Conservation (phyloP, 2,329 filamentous ascomycete species). For the Apiospora marii region DNA sequence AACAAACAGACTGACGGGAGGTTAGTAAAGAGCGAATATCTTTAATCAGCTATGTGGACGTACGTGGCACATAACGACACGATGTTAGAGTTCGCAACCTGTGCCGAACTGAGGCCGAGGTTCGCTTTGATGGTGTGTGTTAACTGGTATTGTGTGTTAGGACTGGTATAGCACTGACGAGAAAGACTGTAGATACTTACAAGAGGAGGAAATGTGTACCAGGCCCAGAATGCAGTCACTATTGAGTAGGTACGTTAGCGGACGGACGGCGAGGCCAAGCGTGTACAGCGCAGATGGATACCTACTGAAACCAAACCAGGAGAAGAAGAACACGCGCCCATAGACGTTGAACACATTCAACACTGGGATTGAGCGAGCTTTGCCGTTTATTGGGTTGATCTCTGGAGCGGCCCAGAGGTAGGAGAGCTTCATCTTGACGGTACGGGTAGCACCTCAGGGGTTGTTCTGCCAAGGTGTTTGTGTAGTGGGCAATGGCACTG, state of each 20-base stretch:
- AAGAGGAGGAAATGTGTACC: constrained; percentile 90
- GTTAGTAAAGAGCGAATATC: not conserved
- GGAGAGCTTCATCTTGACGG: constrained; percentile 43
- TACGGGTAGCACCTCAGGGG: not conserved
- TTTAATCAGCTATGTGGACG: constrained; percentile 19
- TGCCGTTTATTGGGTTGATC: constrained; percentile 84
- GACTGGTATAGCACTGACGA: constrained; percentile 19
- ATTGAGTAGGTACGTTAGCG: not conserved
- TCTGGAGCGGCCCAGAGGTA: constrained; percentile 66
- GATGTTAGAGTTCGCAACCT: constrained; percentile 91
- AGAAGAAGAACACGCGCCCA: constrained; percentile 87
- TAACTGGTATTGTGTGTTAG: constrained; percentile 52
- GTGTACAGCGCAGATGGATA: not conserved
- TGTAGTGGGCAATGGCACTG: constrained; percentile 2
- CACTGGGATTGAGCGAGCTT: constrained; percentile 80
- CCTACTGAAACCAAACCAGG: constrained; percentile 51
- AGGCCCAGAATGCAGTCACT: constrained; percentile 83
- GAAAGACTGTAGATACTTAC: constrained; percentile 53
- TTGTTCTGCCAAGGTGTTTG: not conserved
- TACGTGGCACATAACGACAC: constrained; percentile 77
- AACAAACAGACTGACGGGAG: constrained; percentile 66
- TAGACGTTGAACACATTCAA: constrained; percentile 82
- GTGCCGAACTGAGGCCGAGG: constrained; percentile 71
- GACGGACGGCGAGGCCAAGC: not conserved
- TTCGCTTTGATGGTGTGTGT: constrained; percentile 82